phyloP scores from a whole-genome alignment of 495 filamentous ascomycete species.

The Podospora bellae-mahoneyi region DNA sequence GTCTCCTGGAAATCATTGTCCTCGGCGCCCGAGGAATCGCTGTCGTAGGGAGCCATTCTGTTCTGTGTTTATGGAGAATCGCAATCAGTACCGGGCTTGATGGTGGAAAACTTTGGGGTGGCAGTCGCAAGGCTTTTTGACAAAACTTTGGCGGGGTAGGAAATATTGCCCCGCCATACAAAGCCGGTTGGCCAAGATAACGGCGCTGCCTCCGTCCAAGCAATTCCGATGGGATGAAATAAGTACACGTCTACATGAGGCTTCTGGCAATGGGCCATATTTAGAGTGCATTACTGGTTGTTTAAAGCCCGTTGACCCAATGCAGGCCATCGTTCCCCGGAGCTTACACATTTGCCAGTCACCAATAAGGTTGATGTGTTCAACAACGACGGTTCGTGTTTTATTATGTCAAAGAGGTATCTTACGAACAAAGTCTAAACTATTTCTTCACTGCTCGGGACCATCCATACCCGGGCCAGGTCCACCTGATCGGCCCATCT shows the following conservation, averaged over 20 bases:
- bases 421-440: constrained; percentile 27
- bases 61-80: neutral
- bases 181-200: neutral
- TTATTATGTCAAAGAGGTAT: constrained; percentile 30
- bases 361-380: neutral
- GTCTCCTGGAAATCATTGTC: constrained; percentile 76
- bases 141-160: constrained; percentile 42
- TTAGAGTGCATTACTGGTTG: too few relatives aligned
- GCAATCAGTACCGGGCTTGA: neutral
- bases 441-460: constrained; percentile 38
- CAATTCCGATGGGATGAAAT: neutral
- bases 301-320: too few relatives aligned
- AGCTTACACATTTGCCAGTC: neutral
- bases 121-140: neutral
- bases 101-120: constrained; percentile 21
- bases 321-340: neutral
- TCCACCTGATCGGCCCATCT: constrained; percentile 66
- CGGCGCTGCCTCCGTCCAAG: neutral
- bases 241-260: neutral
- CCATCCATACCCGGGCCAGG: constrained; percentile 56
- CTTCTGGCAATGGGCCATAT: neutral
- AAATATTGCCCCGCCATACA: constrained; percentile 27
- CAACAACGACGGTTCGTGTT: constrained; percentile 19
- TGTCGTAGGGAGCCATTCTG: constrained; percentile 77
- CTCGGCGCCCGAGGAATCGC: constrained; percentile 73